These are phyloP conservation scores for Drechslera avenae DNA, from an alignment of 2,329 filamentous ascomycete species.

Conservation along the genomic window DNA sequence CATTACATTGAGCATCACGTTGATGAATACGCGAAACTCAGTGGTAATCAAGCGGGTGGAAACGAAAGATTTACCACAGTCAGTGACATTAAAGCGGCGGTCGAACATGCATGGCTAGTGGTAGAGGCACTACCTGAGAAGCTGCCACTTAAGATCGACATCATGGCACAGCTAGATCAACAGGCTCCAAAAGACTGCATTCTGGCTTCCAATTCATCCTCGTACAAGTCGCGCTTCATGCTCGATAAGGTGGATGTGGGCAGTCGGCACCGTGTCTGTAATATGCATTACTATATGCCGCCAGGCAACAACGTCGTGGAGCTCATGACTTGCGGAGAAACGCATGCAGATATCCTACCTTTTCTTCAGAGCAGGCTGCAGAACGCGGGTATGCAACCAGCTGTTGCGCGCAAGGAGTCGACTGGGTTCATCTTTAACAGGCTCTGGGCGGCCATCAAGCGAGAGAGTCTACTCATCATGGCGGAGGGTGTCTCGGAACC, in stretches of 20 bases:
- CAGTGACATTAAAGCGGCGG: slow-evolving; percentile 49
- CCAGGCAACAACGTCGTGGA: slow-evolving; percentile 53
- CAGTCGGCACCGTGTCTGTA: slow-evolving; percentile 39
- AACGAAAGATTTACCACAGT: slow-evolving; percentile 19
- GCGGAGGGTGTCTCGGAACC: slow-evolving; percentile 57
- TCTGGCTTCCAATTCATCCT: slow-evolving; percentile 58
- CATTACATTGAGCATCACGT: slow-evolving; percentile 15
- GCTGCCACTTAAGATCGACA: slow-evolving; percentile 55
- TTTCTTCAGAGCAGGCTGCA: slow-evolving; percentile 52
- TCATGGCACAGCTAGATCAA: slow-evolving; percentile 55
- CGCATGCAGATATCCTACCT: slow-evolving; percentile 50
- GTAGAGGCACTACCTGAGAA: slow-evolving; percentile 61
- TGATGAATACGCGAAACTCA: slow-evolving; percentile 6
- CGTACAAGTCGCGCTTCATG: slow-evolving; percentile 59
- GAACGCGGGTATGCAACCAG: slow-evolving; percentile 52
- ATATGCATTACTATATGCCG: slow-evolving; percentile 61
- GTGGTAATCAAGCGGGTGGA: not conserved
- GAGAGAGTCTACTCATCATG: slow-evolving; percentile 57
- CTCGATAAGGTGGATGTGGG: slow-evolving; percentile 50
- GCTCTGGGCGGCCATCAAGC: slow-evolving; percentile 62
- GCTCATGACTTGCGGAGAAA: slow-evolving; percentile 59
- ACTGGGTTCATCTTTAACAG: slow-evolving; percentile 63
- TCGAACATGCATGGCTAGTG: slow-evolving; percentile 59
- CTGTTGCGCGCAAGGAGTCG: slow-evolving; percentile 55
- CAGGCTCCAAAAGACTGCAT: slow-evolving; percentile 54